Evolutionary conservation across 2,329 filamentous ascomycete species (phyloP).

Genomic region (Penicillium brasilianum): DNA sequence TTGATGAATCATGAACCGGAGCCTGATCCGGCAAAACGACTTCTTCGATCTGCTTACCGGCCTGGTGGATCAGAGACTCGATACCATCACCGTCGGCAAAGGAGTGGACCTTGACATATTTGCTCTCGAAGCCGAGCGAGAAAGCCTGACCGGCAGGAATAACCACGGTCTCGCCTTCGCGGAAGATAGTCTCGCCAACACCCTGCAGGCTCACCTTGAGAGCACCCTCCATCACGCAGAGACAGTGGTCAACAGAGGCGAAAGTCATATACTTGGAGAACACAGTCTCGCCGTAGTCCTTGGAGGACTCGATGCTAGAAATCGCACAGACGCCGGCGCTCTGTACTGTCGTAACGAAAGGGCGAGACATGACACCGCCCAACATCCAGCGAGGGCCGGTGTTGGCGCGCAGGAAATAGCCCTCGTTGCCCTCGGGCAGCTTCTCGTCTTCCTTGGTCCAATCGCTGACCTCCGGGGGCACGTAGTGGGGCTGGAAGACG

Average conservation of each 20-base stretch:
- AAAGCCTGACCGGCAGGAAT: slow-evolving; percentile 56
- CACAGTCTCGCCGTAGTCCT: slow-evolving; percentile 43
- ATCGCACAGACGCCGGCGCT: slow-evolving; percentile 58
- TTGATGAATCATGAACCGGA: slow-evolving; percentile 31
- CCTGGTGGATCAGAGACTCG: slow-evolving; percentile 51
- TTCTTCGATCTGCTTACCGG: slow-evolving; percentile 42
- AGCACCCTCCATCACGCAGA: slow-evolving; percentile 56
- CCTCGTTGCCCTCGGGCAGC: slow-evolving; percentile 34
- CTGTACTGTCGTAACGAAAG: slow-evolving; percentile 57
- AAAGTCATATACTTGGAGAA: slow-evolving; percentile 52
- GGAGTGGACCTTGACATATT: slow-evolving; percentile 54
- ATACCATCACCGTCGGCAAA: slow-evolving; percentile 59
- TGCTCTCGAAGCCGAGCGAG: slow-evolving; percentile 50
- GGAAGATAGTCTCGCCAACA: slow-evolving; percentile 40
- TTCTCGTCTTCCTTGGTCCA: slow-evolving; percentile 34
- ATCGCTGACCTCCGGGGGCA: slow-evolving; percentile 47
- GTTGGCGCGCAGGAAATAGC: slow-evolving; percentile 60
- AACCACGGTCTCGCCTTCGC: slow-evolving; percentile 57
- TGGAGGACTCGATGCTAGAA: slow-evolving; percentile 55
- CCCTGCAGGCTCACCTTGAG: slow-evolving; percentile 50
- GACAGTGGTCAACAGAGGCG: slow-evolving; percentile 57
- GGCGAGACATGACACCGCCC: slow-evolving; percentile 44
- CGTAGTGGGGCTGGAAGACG: slow-evolving; percentile 56
- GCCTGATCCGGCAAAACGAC: slow-evolving; percentile 49
- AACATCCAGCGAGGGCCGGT: slow-evolving; percentile 44